Percentiles rank a stretch among this genome's conserved stretches.
These are phyloP conservation scores for Solanum appendiculatum DNA, from an alignment of 257 asterid species.

Conservation along the genomic window DNA sequence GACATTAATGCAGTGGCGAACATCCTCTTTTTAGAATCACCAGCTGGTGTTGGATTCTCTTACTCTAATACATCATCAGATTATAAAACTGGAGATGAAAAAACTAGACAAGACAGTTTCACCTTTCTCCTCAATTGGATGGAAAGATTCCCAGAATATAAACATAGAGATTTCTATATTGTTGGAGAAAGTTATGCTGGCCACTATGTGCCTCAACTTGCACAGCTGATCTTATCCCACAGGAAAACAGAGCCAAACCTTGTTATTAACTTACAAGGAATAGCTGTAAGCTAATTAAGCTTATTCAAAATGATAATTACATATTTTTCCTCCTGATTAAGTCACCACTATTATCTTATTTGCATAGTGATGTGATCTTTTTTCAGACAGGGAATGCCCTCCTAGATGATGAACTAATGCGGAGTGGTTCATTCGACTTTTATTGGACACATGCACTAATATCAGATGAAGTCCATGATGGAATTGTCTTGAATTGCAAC, in stretches of 20 bases:
- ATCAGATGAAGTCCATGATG: slow-evolving; percentile 51
- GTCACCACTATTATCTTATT: background rate
- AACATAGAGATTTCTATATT: slow-evolving; percentile 6
- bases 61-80: slow-evolving; percentile 13
- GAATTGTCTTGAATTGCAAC: slow-evolving; percentile 31
- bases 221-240: slow-evolving; percentile 2
- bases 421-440: slow-evolving; percentile 30
- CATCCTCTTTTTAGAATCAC: slow-evolving; percentile 11
- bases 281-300: slow-evolving; percentile 1
- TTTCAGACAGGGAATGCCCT: slow-evolving; percentile 61
- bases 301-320: background rate
- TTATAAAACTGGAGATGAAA: slow-evolving; percentile 1
- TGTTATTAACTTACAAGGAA: slow-evolving; percentile 4
- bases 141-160: slow-evolving; percentile 11
- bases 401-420: slow-evolving; percentile 14
- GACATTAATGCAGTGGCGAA: slow-evolving; percentile 5
- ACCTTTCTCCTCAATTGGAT: slow-evolving; percentile 13
- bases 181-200: slow-evolving; percentile 16
- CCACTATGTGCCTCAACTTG: slow-evolving; percentile 10
- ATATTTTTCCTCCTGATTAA: background rate
- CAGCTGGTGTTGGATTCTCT: slow-evolving; percentile 18
- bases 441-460: slow-evolving; percentile 49
- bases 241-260: background rate
- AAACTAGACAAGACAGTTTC: background rate
- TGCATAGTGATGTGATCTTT: background rate